Conservation (phyloP, 1,139 yeast species). For the Yamadazyma sp. region DNA sequence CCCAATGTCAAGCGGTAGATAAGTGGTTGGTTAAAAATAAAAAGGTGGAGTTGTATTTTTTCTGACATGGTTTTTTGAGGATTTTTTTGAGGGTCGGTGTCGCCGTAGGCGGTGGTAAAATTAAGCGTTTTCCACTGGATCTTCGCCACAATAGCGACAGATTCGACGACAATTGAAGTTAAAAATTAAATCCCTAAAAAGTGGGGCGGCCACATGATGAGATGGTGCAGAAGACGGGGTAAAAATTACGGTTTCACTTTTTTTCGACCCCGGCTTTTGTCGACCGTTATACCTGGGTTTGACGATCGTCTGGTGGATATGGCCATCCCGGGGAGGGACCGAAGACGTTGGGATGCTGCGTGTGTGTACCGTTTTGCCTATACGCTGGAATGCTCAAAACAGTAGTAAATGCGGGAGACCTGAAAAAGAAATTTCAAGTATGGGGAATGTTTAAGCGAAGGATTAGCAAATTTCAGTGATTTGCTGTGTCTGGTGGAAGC, state of each 20-base stretch:
- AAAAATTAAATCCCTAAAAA: not conserved
- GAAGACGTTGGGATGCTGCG: no score
- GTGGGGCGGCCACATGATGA: not conserved
- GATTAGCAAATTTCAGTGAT: not conserved
- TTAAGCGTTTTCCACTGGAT: not conserved
- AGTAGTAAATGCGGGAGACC: not conserved
- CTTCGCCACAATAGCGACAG: not conserved
- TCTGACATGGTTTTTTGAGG: slow-evolving; percentile 1
- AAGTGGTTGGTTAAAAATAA: not conserved
- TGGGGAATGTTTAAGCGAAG: slow-evolving; percentile 4
- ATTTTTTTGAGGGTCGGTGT: not conserved
- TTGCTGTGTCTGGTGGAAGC: not conserved
- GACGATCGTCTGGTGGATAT: no score
- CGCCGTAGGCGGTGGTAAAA: not conserved
- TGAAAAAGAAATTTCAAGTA: slow-evolving; percentile 4
- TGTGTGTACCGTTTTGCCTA: no score
- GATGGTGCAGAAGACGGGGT: not conserved
- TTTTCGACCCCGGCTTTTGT: no score
- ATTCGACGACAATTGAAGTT: not conserved
- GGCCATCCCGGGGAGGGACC: no score
- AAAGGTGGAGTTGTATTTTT: slow-evolving; percentile 2
- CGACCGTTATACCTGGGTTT: no score
- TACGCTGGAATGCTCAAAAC: no score
- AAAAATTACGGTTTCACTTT: no score
- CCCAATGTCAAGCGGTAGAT: not conserved